Percentiles rank a stretch among this genome's conserved stretches.
Evolutionary conservation across 805 yeast genomes (phyloP).

Genomic region (Clavispora phyllophila): DNA sequence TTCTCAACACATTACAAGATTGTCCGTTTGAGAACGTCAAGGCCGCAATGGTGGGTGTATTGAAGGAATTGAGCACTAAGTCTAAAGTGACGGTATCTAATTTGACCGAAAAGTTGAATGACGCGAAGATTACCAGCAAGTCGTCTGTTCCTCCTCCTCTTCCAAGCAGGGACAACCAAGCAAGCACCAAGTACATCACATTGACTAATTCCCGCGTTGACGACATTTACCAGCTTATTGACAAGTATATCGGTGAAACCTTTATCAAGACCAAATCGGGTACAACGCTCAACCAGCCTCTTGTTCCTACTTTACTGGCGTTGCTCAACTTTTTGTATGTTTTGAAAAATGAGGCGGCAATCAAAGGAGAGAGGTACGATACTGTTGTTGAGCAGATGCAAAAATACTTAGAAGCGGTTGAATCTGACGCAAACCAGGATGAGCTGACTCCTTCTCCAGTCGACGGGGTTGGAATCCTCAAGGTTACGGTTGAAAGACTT

Average conservation of each 20-base stretch:
- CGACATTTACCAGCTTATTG: constrained; percentile 40
- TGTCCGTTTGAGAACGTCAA: constrained; percentile 64
- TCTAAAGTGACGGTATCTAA: constrained; percentile 7
- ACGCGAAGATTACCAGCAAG: constrained; percentile 17
- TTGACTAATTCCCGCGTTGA: constrained; percentile 39
- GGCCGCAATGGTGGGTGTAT: constrained; percentile 56
- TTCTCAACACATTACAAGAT: constrained; percentile 56
- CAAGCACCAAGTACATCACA: constrained; percentile 35
- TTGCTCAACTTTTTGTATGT: constrained; percentile 50
- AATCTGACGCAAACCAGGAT: constrained; percentile 16
- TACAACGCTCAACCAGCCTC: constrained; percentile 17
- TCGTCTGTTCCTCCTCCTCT: constrained; percentile 13
- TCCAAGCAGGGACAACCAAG: constrained; percentile 13
- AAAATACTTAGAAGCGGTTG: constrained; percentile 13
- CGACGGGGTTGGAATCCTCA: constrained; percentile 32
- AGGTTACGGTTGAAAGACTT: constrained; percentile 33
- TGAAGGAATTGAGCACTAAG: constrained; percentile 59
- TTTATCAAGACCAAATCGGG: constrained; percentile 21
- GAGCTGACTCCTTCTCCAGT: constrained; percentile 15
- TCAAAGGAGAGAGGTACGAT: constrained; percentile 12
- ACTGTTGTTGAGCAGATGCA: constrained; percentile 13
- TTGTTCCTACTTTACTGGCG: constrained; percentile 45
- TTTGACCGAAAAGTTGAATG: background rate
- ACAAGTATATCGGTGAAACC: constrained; percentile 31
- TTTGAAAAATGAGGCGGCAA: constrained; percentile 19